Percentiles rank a stretch among this genome's conserved stretches.
Conservation (phyloP, 2,329 filamentous ascomycete genomes). For the Zarea fungicola region DNA sequence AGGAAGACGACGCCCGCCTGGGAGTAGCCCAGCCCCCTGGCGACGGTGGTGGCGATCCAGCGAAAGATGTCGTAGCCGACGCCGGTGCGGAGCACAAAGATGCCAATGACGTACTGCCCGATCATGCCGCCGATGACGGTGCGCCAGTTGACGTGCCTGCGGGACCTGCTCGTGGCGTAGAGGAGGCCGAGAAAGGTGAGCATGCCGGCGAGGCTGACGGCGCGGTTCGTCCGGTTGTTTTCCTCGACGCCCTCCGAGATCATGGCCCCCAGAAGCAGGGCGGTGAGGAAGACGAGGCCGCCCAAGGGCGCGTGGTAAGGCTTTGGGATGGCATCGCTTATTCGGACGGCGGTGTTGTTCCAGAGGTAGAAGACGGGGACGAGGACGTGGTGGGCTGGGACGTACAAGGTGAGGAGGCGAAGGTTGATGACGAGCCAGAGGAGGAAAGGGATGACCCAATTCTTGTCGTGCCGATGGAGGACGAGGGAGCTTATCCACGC, state of each 20-base stretch:
- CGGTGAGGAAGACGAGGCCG: constrained; percentile 57
- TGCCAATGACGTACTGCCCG: constrained; percentile 77
- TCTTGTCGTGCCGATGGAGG: constrained; percentile 64
- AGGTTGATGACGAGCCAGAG: constrained; percentile 71
- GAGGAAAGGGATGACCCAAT: constrained; percentile 82
- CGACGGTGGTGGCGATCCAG: constrained; percentile 74
- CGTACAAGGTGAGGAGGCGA: constrained; percentile 67
- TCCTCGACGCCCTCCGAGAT: constrained; percentile 63
- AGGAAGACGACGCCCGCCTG: constrained; percentile 69
- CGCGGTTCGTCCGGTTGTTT: constrained; percentile 76
- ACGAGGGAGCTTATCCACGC: constrained; percentile 77
- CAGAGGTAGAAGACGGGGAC: constrained; percentile 63
- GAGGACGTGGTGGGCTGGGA: constrained; percentile 62
- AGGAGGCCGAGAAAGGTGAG: constrained; percentile 63
- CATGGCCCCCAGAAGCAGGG: constrained; percentile 75
- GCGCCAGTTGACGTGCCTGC: constrained; percentile 62
- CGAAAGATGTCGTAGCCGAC: constrained; percentile 87
- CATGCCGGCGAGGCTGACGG: constrained; percentile 75
- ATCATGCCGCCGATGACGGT: constrained; percentile 87
- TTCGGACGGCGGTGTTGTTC: constrained; percentile 55
- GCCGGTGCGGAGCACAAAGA: constrained; percentile 78
- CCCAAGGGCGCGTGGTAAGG: constrained; percentile 59
- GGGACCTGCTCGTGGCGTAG: constrained; percentile 66
- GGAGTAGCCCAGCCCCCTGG: constrained; percentile 70
- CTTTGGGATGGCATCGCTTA: constrained; percentile 60